Evolutionary conservation across 2,329 filamentous ascomycete genomes (phyloP).

Genomic region (Teratosphaeria destructans): DNA sequence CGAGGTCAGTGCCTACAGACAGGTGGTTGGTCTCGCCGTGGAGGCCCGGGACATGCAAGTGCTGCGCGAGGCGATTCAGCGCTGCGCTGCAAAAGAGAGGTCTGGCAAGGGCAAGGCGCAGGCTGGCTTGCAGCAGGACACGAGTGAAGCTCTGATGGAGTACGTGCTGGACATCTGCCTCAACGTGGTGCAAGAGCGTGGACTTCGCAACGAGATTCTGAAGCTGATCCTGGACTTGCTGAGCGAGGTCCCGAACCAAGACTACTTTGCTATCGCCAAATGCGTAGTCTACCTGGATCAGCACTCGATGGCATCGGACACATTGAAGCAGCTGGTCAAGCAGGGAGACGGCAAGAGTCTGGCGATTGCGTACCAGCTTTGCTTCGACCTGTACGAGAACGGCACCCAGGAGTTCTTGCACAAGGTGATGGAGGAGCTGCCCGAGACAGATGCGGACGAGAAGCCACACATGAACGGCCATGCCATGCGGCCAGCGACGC

Average conservation of each 20-base stretch:
- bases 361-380: slow-evolving; percentile 90
- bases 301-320: slow-evolving; percentile 77
- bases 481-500: slow-evolving; percentile 23
- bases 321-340: slow-evolving; percentile 71
- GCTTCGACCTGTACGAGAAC: slow-evolving; percentile 96
- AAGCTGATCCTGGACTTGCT: slow-evolving; percentile 90
- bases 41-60: slow-evolving; percentile 89
- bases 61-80: slow-evolving; percentile 73
- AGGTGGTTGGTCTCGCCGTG: slow-evolving; percentile 93
- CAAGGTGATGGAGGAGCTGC: slow-evolving; percentile 75
- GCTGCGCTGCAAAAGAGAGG: slow-evolving; percentile 79
- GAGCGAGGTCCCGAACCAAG: slow-evolving; percentile 81
- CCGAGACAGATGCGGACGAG: slow-evolving; percentile 38
- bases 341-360: slow-evolving; percentile 68
- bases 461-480: slow-evolving; percentile 33
- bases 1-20: slow-evolving; percentile 74
- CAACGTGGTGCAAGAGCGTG: slow-evolving; percentile 91
- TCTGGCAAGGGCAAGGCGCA: slow-evolving; percentile 44
- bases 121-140: slow-evolving; percentile 38
- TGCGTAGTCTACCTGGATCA: slow-evolving; percentile 94
- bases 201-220: slow-evolving; percentile 72
- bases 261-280: slow-evolving; percentile 96
- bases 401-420: slow-evolving; percentile 93
- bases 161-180: slow-evolving; percentile 94
- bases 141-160: slow-evolving; percentile 86